These are phyloP conservation scores for Tetrahymena thermophila DNA, from an alignment of 73 alveolate genomes.

Conservation along the genomic window DNA sequence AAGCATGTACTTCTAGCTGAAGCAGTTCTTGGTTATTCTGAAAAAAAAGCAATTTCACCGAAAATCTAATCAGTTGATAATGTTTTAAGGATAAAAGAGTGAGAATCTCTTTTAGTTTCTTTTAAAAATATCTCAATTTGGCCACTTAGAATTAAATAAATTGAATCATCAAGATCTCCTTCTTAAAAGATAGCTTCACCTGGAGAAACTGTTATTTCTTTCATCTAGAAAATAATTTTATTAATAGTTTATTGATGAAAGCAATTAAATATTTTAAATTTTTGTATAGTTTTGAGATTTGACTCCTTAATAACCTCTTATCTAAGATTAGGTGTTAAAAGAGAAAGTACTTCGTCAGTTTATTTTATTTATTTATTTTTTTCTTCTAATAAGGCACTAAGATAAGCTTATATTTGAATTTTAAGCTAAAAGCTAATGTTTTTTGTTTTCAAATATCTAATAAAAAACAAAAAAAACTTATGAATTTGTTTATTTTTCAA, in stretches of 20 bases:
- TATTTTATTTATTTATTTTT: no score
- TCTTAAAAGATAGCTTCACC: neutral
- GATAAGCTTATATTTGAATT: no score
- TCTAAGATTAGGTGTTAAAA: neutral
- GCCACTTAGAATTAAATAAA: neutral
- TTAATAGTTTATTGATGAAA: neutral
- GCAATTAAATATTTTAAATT: neutral
- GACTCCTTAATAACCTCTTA: neutral
- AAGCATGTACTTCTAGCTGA: neutral
- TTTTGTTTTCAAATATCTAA: neutral
- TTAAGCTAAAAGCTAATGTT: neutral
- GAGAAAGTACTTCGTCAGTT: neutral
- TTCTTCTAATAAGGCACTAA: neutral
- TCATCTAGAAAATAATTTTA: neutral
- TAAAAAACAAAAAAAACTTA: no score
- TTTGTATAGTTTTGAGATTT: no score
- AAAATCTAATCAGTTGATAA: no score
- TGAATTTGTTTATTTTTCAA: no score
- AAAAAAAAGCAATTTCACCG: neutral
- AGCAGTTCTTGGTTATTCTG: neutral
- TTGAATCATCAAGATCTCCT: neutral
- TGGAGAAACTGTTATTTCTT: neutral
- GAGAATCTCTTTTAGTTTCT: neutral
- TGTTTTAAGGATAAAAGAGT: neutral
- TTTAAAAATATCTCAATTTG: neutral